Evolutionary conservation across 1,284 basidiomycete species (phyloP), one percentile per base, ranked within the genome.

Genomic region (Cryptococcus sp.): DNA sequence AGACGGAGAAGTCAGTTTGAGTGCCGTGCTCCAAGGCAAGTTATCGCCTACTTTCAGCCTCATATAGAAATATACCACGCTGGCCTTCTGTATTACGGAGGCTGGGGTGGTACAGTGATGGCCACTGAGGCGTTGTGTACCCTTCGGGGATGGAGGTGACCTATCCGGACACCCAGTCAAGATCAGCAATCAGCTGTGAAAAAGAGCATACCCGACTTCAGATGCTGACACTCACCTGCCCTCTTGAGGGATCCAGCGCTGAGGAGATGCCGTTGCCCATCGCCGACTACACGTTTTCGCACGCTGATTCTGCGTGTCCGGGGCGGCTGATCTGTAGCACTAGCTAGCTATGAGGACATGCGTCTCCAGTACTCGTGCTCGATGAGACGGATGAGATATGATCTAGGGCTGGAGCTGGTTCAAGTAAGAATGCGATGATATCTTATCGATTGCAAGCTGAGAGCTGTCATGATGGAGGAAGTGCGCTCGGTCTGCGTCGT

Each of bases 71-170:
- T 38, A 67, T 64, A 0, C 74, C 74, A 6, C 53, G 36, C 53
- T 72, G 64, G 37, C 60, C 47, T 4, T 55, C 48, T 6, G 70
- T 73, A 3, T 60, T 59, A 52, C 79, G 73, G 45, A 81, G 60
- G 33, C 69, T 64, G n/a, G 79, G 78, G 62, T 78, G 75, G 65
- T 83, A 83, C 0, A 83, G 72, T 7, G 81, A 81, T 13, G 82
- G 82, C 71, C 80, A 83, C 36, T 71, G 50, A 16, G 79, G 80
- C 2, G 60, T 63, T 9, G 53, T 49, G 52, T 76, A 76, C 21
- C 65, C 67, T 15, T 62, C 64, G 1, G 73, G 73, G 28, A 70
- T 52, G 12, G 60, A 51, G 42, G 61, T 55, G 37, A 52, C 56
- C 61, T 62, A 23, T 20, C 13, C 13, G 4, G n/a, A n/a, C n/a